Evolutionary conservation across 148 eudicot species (phyloP).

Genomic region (Arbutus unedo): DNA sequence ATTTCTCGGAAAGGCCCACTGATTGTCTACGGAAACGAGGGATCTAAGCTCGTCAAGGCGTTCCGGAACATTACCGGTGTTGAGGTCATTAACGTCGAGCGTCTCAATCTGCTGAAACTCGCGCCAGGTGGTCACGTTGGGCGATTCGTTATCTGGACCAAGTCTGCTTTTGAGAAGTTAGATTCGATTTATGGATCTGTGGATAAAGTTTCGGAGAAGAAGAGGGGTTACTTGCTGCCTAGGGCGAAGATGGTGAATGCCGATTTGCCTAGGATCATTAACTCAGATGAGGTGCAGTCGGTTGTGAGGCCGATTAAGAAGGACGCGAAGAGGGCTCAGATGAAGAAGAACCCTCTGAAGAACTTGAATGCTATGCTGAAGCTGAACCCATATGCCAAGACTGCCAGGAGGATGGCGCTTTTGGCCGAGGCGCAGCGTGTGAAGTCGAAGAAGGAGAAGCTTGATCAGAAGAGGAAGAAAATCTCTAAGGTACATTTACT

Average conservation of each 20-base stretch:
- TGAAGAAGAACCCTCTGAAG: constrained; percentile 94
- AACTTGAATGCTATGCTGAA: constrained; percentile 69
- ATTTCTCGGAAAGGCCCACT: constrained; percentile 68
- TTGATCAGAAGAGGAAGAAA: constrained; percentile 60
- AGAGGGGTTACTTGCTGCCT: constrained; percentile 63
- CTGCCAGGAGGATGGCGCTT: constrained; percentile 73
- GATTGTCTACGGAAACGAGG: constrained; percentile 71
- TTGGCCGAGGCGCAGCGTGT: constrained; percentile 73
- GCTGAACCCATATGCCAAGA: constrained; percentile 85
- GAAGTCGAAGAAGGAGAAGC: constrained; percentile 68
- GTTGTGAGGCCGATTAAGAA: constrained; percentile 80
- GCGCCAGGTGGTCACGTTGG: constrained; percentile 95
- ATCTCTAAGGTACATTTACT: constrained; percentile 50
- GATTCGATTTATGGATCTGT: constrained; percentile 72
- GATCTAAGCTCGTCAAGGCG: constrained; percentile 68
- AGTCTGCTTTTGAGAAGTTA: constrained; percentile 78
- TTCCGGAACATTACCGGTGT: constrained; percentile 77
- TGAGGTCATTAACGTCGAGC: constrained; percentile 68
- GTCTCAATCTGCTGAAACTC: constrained; percentile 65
- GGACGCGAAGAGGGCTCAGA: constrained; percentile 60
- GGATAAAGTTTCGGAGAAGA: constrained; percentile 70
- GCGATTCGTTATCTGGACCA: constrained; percentile 78
- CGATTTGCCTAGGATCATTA: constrained; percentile 75
- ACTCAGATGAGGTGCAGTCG: constrained; percentile 82
- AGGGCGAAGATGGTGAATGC: constrained; percentile 84